These are phyloP conservation scores for Henckelia pumila DNA, from an alignment of 257 asterid genomes.

Conservation along the genomic window DNA sequence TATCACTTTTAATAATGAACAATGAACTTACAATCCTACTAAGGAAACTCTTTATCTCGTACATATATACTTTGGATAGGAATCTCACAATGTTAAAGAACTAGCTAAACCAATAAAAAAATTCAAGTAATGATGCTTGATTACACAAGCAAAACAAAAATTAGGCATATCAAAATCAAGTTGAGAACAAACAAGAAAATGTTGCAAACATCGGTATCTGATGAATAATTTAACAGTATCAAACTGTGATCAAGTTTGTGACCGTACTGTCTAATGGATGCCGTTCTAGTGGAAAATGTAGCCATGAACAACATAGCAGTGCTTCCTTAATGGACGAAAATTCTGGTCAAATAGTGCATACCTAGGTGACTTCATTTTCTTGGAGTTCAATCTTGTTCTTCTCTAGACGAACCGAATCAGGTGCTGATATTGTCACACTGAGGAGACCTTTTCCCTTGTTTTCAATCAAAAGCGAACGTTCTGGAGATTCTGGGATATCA, in stretches of 20 bases:
- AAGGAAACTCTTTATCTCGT: neutral
- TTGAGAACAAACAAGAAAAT: neutral
- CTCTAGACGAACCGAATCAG: conserved; percentile 63
- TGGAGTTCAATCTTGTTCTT: conserved; percentile 49
- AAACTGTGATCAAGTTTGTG: neutral
- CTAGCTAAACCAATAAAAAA: neutral
- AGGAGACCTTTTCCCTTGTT: conserved; percentile 61
- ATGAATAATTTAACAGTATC: neutral
- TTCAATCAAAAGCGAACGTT: conserved; percentile 74
- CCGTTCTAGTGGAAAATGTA: neutral
- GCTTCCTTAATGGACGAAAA: conserved; percentile 17
- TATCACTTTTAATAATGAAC: neutral
- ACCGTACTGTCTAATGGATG: neutral
- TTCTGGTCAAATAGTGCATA: conserved; percentile 20
- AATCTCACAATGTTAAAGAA: neutral
- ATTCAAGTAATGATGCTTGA: neutral
- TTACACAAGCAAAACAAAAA: neutral
- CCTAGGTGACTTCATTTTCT: conserved; percentile 69
- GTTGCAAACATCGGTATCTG: neutral
- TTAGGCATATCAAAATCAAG: neutral
- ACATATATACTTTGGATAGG: neutral
- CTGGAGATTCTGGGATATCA: conserved; percentile 65
- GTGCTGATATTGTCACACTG: conserved; percentile 52
- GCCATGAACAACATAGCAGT: neutral
- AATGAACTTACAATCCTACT: neutral